phyloP scores from a whole-genome alignment of 108 stramenopile species.

The Skeletonema menzelii region DNA sequence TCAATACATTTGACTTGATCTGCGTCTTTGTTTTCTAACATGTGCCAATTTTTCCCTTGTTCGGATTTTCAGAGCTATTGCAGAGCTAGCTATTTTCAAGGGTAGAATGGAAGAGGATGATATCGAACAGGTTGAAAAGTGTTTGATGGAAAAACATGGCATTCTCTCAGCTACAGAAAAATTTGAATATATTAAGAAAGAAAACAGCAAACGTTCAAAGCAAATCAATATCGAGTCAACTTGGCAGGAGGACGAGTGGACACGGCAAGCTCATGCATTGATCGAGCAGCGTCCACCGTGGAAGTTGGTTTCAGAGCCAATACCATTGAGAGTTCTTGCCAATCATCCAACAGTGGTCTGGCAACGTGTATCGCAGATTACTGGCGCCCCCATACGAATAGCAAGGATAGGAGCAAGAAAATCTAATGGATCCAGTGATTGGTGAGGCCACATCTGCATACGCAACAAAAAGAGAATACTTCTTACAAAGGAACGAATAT shows the following conservation, averaged over 20 bases:
- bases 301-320: conserved; percentile 10
- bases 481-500: too few relatives aligned
- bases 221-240: conserved; percentile 29
- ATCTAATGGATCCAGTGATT: conserved; percentile 62
- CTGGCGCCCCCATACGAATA: conserved; percentile 53
- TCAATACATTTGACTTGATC: too few relatives aligned
- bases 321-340: conserved; percentile 75
- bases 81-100: conserved; percentile 82
- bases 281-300: conserved; percentile 54
- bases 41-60: neutral
- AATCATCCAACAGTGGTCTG: conserved; percentile 72
- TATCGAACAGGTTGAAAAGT: conserved; percentile 56
- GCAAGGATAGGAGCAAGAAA: conserved; percentile 59
- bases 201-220: conserved; percentile 19
- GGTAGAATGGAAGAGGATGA: conserved; percentile 57
- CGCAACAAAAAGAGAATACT: too few relatives aligned
- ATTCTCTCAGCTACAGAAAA: conserved; percentile 40
- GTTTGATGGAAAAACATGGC: conserved; percentile 78
- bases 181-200: conserved; percentile 11
- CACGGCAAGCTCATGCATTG: conserved; percentile 61
- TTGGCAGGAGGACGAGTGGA: conserved; percentile 57
- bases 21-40: neutral
- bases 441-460: neutral
- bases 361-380: conserved; percentile 66
- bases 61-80: conserved; percentile 47